A percentile compares a stretch with the other conserved stretches of the same genome.
phyloP scores from a whole-genome alignment of 345 rosid species.

The Linum trigynum region DNA sequence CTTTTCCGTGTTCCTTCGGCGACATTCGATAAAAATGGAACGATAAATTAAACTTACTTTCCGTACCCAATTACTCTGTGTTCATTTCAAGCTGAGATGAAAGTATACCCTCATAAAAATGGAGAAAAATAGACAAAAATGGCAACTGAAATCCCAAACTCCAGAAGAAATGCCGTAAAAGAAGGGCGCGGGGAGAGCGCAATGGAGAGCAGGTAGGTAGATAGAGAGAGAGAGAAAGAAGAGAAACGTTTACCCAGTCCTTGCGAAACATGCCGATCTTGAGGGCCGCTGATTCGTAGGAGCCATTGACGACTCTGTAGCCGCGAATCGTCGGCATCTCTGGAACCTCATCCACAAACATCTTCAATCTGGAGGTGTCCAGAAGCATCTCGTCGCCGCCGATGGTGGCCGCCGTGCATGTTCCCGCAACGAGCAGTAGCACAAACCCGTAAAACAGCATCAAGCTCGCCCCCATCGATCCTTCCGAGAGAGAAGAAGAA shows the following conservation, averaged over 20 bases:
- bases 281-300: constrained; percentile 35
- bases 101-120: no score
- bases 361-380: constrained; percentile 31
- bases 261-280: constrained; percentile 70
- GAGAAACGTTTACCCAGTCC: constrained; percentile 44
- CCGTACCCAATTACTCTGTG: no score
- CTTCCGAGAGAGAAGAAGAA: neutral
- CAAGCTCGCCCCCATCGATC: neutral
- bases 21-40: no score
- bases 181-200: no score
- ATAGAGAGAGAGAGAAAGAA: neutral
- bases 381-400: constrained; percentile 27
- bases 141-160: no score
- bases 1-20: no score
- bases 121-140: no score
- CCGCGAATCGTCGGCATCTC: constrained; percentile 56
- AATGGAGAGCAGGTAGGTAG: neutral
- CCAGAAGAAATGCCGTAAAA: no score
- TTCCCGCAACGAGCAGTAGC: neutral
- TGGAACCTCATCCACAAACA: constrained; percentile 72
- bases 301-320: constrained; percentile 29
- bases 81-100: no score
- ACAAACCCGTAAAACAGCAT: neutral
- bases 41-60: no score
- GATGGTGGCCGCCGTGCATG: constrained; percentile 9